Conservation (phyloP, 768 basidiomycete genomes). For the Tylopilus sp. region DNA sequence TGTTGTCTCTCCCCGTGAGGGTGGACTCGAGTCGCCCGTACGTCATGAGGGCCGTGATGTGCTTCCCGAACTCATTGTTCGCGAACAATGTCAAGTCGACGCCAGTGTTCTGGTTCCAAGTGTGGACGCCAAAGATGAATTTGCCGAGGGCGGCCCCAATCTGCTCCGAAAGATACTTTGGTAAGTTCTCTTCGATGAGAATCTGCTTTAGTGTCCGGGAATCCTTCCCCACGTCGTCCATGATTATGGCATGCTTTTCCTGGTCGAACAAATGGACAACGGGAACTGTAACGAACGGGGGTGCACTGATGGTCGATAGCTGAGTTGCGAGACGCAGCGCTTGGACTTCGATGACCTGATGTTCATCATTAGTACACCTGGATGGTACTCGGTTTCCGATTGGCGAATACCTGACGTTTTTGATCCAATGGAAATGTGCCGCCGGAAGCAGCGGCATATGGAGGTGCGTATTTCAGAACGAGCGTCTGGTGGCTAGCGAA, state of each 20-base stretch:
- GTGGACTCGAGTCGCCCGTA: conserved; percentile 47
- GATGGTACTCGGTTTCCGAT: neutral
- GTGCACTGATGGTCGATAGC: conserved; percentile 28
- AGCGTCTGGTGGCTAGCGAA: conserved; percentile 44
- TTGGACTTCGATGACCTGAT: conserved; percentile 41
- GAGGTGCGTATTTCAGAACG: conserved; percentile 57
- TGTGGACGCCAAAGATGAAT: conserved; percentile 54
- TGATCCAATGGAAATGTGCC: conserved; percentile 33
- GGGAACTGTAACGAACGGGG: conserved; percentile 47
- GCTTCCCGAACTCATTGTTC: conserved; percentile 39
- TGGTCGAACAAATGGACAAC: conserved; percentile 49
- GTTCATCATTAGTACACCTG: conserved; percentile 27
- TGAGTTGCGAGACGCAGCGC: conserved; percentile 44
- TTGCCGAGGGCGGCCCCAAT: conserved; percentile 53
- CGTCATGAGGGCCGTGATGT: conserved; percentile 37
- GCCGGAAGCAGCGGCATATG: conserved; percentile 35
- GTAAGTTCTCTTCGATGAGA: conserved; percentile 34
- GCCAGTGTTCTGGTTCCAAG: conserved; percentile 36
- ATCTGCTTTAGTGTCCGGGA: conserved; percentile 39
- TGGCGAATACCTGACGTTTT: conserved; percentile 50
- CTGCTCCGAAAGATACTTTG: conserved; percentile 30
- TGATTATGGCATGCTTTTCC: conserved; percentile 49
- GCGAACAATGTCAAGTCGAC: conserved; percentile 37
- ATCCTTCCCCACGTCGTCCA: conserved; percentile 55
- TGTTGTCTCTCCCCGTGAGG: conserved; percentile 27